Conservation (phyloP, 1,284 basidiomycete species). For the Schizophyllum commune region DNA sequence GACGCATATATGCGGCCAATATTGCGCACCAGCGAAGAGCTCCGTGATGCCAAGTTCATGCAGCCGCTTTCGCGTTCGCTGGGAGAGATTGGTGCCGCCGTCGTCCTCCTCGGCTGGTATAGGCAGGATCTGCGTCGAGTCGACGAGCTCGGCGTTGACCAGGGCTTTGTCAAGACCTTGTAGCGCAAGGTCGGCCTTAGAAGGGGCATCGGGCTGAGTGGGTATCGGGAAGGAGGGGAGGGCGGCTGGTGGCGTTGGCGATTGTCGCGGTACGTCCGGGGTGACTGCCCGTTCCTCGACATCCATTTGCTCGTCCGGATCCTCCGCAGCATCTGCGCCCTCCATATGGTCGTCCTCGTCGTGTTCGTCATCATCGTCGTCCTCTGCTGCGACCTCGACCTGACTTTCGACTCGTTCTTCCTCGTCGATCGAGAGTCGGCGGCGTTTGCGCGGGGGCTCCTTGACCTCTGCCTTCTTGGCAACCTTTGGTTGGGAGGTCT, state of each 20-base stretch:
- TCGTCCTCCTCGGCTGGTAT: slow-evolving; percentile 38
- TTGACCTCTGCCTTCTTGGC: neutral
- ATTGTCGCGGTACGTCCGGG: neutral
- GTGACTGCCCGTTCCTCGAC: neutral
- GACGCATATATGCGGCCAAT: slow-evolving; percentile 3
- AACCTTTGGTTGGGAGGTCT: slow-evolving; percentile 4
- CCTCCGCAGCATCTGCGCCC: neutral
- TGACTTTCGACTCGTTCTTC: neutral
- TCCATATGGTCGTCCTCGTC: slow-evolving; percentile 12
- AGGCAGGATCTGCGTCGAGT: slow-evolving; percentile 43
- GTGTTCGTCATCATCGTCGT: slow-evolving; percentile 8
- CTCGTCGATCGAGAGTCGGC: neutral
- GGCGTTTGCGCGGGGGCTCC: slow-evolving; percentile 1
- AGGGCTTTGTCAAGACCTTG: slow-evolving; percentile 77
- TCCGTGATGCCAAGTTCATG: slow-evolving; percentile 72
- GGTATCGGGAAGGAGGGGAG: slow-evolving; percentile 71
- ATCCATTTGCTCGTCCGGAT: neutral
- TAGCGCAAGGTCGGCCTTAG: slow-evolving; percentile 56
- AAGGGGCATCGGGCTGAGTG: slow-evolving; percentile 61
- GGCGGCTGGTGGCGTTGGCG: slow-evolving; percentile 18
- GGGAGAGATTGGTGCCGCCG: slow-evolving; percentile 44
- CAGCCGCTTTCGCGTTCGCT: slow-evolving; percentile 56
- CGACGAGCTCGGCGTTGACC: slow-evolving; percentile 63
- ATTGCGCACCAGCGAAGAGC: slow-evolving; percentile 77
- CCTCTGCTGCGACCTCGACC: slow-evolving; percentile 6